These are phyloP conservation scores for Stemphylium lycopersici DNA, from an alignment of 2,329 filamentous ascomycete species.

Conservation along the genomic window DNA sequence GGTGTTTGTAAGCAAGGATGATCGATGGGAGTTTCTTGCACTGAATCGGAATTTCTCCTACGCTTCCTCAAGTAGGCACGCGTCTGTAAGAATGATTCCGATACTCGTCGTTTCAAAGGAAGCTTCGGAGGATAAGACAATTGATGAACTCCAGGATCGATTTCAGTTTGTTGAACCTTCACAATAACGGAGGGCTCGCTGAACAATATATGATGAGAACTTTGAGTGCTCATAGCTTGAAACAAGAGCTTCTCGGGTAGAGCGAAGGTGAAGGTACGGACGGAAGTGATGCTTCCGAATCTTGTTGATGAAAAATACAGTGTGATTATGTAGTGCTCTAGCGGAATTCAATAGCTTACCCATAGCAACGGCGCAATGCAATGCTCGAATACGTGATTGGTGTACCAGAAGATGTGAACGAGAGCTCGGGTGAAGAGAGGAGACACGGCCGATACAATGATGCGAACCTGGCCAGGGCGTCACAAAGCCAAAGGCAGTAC, in stretches of 20 bases:
- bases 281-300: not conserved
- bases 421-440: not conserved
- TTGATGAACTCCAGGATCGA: not conserved
- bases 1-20: not conserved
- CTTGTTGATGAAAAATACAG: not conserved
- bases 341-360: not conserved
- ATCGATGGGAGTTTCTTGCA: not conserved
- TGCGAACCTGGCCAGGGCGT: not conserved
- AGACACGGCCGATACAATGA: not conserved
- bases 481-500: not conserved
- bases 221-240: constrained; percentile 1
- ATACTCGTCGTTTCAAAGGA: constrained; percentile 4
- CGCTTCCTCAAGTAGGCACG: constrained; percentile 2
- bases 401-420: not conserved
- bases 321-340: not conserved
- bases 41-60: not conserved
- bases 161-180: constrained; percentile 1
- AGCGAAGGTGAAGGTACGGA: not conserved
- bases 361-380: not conserved
- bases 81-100: constrained; percentile 5
- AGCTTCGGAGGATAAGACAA: not conserved
- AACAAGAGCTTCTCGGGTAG: not conserved
- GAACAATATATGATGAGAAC: not conserved
- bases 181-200: constrained; percentile 1
- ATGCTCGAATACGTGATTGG: not conserved